Evolutionary conservation across 78 protist species (phyloP).

Genomic region (Chrysochromulina tobinii): DNA sequence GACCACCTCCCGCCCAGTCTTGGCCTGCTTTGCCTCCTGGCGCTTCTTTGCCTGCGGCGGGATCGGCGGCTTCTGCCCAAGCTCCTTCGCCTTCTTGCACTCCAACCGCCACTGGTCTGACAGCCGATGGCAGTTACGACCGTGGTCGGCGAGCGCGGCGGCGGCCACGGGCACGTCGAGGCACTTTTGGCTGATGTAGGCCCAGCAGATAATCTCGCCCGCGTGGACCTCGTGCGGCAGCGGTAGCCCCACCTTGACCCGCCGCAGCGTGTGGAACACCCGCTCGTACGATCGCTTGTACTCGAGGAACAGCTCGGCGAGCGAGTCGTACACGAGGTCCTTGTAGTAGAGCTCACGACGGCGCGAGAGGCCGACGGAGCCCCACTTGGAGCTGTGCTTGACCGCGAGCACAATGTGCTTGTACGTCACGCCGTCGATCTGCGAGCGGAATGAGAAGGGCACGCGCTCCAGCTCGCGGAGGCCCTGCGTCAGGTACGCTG

Average conservation of each 20-base stretch:
- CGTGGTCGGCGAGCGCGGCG: background rate
- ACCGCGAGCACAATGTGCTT: constrained; percentile 62
- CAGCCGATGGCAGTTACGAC: background rate
- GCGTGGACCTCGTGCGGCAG: background rate
- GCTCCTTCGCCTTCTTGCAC: too few species aligned
- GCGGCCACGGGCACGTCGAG: background rate
- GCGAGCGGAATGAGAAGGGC: constrained; percentile 36
- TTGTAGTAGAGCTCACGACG: constrained; percentile 44
- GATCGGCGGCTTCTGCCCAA: too few species aligned
- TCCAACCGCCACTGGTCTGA: background rate
- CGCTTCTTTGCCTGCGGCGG: too few species aligned
- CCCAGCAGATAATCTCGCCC: background rate
- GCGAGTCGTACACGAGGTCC: background rate
- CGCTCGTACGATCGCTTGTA: background rate
- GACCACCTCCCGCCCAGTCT: too few species aligned
- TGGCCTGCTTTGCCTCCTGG: too few species aligned
- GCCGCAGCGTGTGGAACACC: background rate
- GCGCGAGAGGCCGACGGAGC: constrained; percentile 50
- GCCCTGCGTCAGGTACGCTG: constrained; percentile 33
- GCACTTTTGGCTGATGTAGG: background rate
- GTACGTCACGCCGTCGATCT: background rate
- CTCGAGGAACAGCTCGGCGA: background rate
- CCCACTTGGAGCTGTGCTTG: constrained; percentile 11
- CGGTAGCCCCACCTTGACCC: background rate
- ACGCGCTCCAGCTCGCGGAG: constrained; percentile 34